Percentiles rank a stretch among this genome's conserved stretches.
These are phyloP conservation scores for Bombardia bombarda DNA, from an alignment of 495 filamentous ascomycete genomes.

Conservation along the genomic window DNA sequence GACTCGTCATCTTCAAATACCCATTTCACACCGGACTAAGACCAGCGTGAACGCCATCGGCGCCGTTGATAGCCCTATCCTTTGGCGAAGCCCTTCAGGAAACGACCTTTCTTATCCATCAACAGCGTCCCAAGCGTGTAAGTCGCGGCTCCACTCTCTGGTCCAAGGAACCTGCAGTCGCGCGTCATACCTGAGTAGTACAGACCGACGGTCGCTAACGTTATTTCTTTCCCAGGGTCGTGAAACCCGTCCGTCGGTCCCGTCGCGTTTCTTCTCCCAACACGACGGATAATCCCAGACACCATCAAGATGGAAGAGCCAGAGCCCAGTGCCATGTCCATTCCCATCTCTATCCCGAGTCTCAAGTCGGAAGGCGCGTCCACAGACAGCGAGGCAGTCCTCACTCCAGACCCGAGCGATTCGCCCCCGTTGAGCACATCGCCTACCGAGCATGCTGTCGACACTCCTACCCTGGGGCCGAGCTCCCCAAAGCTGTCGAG, in stretches of 20 bases:
- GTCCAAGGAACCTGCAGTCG: no score
- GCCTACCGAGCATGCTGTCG: constrained; percentile 30
- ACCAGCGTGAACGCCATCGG: no score
- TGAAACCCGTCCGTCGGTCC: neutral
- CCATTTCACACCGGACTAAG: no score
- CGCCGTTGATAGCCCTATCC: no score
- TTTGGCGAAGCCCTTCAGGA: no score
- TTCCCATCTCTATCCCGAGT: constrained; percentile 19
- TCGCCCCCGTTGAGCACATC: constrained; percentile 32
- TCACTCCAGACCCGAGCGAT: constrained; percentile 33
- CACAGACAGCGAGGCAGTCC: constrained; percentile 34
- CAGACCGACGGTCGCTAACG: no score
- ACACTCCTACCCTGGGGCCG: constrained; percentile 36
- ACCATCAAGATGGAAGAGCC: constrained; percentile 35
- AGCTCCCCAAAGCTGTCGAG: constrained; percentile 52
- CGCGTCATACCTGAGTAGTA: no score
- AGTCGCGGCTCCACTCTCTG: no score
- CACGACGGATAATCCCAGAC: neutral
- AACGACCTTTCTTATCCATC: no score
- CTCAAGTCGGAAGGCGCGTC: constrained; percentile 32
- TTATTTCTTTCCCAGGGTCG: no score
- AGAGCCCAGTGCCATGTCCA: constrained; percentile 26
- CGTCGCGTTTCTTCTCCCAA: neutral
- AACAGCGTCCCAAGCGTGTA: no score
- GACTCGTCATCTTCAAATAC: no score